These are phyloP conservation scores for Septoria linicola DNA, from an alignment of 2,329 filamentous ascomycete species.

Conservation along the genomic window DNA sequence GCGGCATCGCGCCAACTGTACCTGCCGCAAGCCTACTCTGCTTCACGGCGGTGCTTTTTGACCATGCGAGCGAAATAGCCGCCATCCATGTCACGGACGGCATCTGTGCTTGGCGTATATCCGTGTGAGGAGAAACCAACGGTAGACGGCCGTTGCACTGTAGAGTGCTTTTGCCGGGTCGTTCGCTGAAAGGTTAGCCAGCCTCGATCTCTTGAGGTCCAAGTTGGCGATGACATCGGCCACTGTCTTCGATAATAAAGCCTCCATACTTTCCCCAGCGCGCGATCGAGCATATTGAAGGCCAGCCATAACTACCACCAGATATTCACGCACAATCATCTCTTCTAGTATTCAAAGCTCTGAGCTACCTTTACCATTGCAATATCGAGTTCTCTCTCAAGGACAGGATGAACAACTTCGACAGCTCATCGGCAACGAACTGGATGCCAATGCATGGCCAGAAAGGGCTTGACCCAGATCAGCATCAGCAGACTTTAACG, in stretches of 20 bases:
- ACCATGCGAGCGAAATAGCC: neutral
- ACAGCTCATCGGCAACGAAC: neutral
- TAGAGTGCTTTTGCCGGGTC: constrained; percentile 14
- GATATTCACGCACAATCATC: no score
- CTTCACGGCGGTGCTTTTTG: neutral
- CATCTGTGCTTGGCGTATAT: constrained; percentile 1
- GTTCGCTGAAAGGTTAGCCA: constrained; percentile 2
- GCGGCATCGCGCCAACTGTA: neutral
- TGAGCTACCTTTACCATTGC: no score
- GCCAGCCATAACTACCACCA: no score
- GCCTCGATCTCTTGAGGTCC: constrained; percentile 1
- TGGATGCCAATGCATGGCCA: neutral
- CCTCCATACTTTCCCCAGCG: neutral
- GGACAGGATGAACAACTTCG: neutral
- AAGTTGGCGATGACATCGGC: constrained; percentile 1
- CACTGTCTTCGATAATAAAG: neutral
- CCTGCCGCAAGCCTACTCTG: neutral
- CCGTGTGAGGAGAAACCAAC: constrained; percentile 1
- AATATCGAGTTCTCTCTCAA: neutral
- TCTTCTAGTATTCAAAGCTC: no score
- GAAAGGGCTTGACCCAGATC: neutral
- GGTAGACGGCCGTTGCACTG: constrained; percentile 1
- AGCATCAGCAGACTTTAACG: constrained; percentile 9
- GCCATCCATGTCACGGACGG: constrained; percentile 6
- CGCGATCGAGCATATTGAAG: no score